Evolutionary conservation across 768 basidiomycete species (phyloP).

Genomic region (Termitomyces sp.): DNA sequence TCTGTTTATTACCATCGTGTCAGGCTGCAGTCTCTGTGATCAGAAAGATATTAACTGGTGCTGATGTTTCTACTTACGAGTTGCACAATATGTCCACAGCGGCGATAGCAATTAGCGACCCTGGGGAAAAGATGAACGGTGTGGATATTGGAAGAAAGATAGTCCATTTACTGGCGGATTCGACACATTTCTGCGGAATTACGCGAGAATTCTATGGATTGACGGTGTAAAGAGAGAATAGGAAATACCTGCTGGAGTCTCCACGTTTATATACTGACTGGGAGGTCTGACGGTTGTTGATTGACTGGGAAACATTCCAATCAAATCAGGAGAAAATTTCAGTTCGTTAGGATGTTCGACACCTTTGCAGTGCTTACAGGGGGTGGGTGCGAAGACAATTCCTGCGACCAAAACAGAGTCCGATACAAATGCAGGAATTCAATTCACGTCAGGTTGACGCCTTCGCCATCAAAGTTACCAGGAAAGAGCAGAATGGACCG

Average conservation of each 20-base stretch:
- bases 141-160: background rate
- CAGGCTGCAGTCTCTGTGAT: background rate
- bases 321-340: background rate
- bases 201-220: no score
- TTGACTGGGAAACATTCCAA: background rate
- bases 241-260: background rate
- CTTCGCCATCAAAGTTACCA: background rate
- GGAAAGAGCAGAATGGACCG: background rate
- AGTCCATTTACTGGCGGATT: constrained; percentile 6
- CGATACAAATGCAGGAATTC: background rate
- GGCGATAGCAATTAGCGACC: constrained; percentile 8
- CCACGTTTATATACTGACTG: background rate
- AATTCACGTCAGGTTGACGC: no score
- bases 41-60: background rate
- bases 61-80: constrained; percentile 1
- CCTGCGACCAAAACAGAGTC: background rate
- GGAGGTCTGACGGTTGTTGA: background rate
- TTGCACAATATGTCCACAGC: constrained; percentile 10
- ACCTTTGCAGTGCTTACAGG: background rate
- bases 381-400: background rate
- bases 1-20: background rate
- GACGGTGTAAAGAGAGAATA: background rate
- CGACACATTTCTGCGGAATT: constrained; percentile 7
- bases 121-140: background rate
- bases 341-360: background rate